Evolutionary conservation across 805 yeast genomes (phyloP).

Genomic region (Sporopachydermia quercuum): DNA sequence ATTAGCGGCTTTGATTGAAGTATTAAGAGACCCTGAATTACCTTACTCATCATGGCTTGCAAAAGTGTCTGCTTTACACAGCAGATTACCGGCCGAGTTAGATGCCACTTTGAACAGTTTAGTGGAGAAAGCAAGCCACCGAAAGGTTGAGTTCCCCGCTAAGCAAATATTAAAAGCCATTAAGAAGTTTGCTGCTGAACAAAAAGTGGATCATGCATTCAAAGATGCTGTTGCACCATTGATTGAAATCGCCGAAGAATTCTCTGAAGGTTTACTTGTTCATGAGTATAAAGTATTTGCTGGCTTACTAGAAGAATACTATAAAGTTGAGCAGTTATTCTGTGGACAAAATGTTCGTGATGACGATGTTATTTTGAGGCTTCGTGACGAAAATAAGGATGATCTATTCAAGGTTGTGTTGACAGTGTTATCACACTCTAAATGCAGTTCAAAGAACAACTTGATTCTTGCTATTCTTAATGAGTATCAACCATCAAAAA

Average conservation of each 20-base stretch:
- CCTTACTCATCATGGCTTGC: conserved; percentile 90
- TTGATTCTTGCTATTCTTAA: conserved; percentile 74
- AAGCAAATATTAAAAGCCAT: conserved; percentile 63
- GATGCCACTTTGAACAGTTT: conserved; percentile 51
- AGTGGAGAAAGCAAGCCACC: conserved; percentile 46
- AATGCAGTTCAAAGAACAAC: conserved; percentile 87
- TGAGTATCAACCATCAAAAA: conserved; percentile 67
- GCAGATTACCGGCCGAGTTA: conserved; percentile 70
- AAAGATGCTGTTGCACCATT: conserved; percentile 60
- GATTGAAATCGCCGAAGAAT: conserved; percentile 51
- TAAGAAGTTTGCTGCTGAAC: conserved; percentile 41
- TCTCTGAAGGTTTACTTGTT: conserved; percentile 58
- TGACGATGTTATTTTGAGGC: conserved; percentile 74
- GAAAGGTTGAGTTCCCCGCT: conserved; percentile 86
- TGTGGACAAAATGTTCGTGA: conserved; percentile 64
- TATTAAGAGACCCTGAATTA: conserved; percentile 62
- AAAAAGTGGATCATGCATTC: conserved; percentile 32
- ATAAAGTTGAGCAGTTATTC: conserved; percentile 64
- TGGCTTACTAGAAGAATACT: conserved; percentile 53
- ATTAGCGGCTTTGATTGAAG: conserved; percentile 53
- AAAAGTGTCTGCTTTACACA: conserved; percentile 79
- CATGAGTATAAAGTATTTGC: conserved; percentile 76
- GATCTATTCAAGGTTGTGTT: conserved; percentile 59
- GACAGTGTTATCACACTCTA: conserved; percentile 74
- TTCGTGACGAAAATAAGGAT: conserved; percentile 79